A percentile compares a stretch with the other conserved stretches of the same genome.
These are phyloP conservation scores for Sporisorium scitamineum DNA, from an alignment of 1,284 basidiomycete species.

Conservation along the genomic window DNA sequence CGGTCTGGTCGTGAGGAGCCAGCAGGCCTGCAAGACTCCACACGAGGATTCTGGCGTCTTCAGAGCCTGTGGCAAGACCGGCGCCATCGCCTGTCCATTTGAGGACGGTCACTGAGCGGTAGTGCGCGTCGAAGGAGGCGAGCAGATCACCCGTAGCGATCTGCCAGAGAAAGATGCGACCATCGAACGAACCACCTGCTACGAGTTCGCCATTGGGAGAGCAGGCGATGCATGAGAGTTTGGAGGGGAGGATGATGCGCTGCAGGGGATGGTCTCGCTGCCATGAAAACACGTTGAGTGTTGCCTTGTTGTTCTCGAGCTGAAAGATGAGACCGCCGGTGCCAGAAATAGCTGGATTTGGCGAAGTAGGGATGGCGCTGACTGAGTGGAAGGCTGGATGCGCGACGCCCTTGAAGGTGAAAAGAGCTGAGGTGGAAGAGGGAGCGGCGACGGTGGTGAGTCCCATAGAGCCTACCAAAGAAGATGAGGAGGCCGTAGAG, in stretches of 20 bases:
- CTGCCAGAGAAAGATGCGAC: conserved; percentile 96
- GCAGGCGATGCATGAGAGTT: conserved; percentile 81
- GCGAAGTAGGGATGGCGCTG: conserved; percentile 36
- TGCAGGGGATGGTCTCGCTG: conserved; percentile 77
- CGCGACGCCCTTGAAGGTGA: conserved; percentile 57
- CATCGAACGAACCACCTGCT: conserved; percentile 87
- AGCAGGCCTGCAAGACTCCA: conserved; percentile 87
- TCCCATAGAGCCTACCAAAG: conserved; percentile 47
- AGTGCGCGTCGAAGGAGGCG: conserved; percentile 93
- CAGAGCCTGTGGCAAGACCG: conserved; percentile 84
- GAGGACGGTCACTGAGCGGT: conserved; percentile 84
- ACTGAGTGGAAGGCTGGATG: conserved; percentile 53
- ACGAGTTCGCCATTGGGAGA: conserved; percentile 81
- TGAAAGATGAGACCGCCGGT: conserved; percentile 82
- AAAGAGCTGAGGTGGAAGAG: conserved; percentile 49
- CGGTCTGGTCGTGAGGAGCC: conserved; percentile 57
- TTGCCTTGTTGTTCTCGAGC: conserved; percentile 81
- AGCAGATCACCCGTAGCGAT: conserved; percentile 88
- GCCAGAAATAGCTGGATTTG: conserved; percentile 74
- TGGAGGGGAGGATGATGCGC: conserved; percentile 90
- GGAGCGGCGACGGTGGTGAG: conserved; percentile 49
- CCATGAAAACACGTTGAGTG: conserved; percentile 83
- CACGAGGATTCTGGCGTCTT: conserved; percentile 87
- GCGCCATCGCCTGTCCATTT: conserved; percentile 84
- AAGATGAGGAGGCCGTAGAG: conserved; percentile 52